Conservation (phyloP, 495 filamentous ascomycete species). For the Aspergillus bridgeri region DNA sequence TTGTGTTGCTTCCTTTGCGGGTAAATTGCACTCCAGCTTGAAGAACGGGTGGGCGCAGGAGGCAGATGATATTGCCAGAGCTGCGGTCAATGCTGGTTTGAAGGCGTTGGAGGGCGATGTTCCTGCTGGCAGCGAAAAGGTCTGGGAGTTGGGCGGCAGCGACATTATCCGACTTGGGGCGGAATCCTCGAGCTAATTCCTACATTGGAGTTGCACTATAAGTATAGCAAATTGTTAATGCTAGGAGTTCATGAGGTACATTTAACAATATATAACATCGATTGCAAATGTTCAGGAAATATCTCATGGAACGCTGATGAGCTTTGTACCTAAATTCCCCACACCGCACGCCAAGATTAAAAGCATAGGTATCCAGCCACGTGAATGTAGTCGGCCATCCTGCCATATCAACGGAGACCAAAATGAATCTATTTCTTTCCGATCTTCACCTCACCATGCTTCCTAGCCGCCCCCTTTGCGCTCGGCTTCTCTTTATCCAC, state of each 20-base stretch:
- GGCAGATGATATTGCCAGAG: conserved; percentile 66
- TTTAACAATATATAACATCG: background rate
- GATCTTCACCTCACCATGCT: conserved; percentile 34
- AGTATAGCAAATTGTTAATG: background rate
- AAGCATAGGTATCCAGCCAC: background rate
- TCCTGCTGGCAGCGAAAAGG: conserved; percentile 41
- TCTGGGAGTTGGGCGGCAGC: conserved; percentile 36
- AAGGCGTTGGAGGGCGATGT: conserved; percentile 47
- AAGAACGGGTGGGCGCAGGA: conserved; percentile 74
- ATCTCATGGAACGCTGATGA: too few species aligned
- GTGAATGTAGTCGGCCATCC: background rate
- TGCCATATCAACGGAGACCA: background rate
- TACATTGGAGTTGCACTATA: background rate
- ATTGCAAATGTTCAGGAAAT: background rate
- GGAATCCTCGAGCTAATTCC: conserved; percentile 8
- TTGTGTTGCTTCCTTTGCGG: conserved; percentile 46
- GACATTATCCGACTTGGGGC: conserved; percentile 37
- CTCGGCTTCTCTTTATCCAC: conserved; percentile 40
- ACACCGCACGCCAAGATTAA: background rate
- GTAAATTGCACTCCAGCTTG: conserved; percentile 50
- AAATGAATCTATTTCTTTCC: conserved; percentile 1
- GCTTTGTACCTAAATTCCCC: background rate
- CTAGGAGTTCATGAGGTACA: background rate
- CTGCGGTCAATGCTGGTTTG: conserved; percentile 56
- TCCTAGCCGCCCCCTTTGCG: conserved; percentile 44